Evolutionary conservation across 805 yeast genomes (phyloP), one percentile per base, ranked within the genome.

Genomic region (Lipomyces anomalus): DNA sequence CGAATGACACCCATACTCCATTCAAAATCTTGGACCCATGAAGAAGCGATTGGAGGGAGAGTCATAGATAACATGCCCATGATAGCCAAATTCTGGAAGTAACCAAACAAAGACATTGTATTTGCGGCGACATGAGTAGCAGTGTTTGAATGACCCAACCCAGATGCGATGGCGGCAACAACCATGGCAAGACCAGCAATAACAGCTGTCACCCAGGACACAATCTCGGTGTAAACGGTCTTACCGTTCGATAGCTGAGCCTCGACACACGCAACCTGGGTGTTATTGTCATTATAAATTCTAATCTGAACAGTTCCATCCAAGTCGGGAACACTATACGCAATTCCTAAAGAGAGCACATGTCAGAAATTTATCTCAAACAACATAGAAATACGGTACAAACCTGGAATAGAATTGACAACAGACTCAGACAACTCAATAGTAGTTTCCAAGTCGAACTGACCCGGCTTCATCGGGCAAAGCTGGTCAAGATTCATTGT

Each of bases 61-160:
- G 86, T 76, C 24, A 90, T 97, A 46, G 94, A 96, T 88, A 88
- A 82, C 96, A 92, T 89, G 16, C 95, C 77, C 17, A 90, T 82
- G 48, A 90, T 80, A 18, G 97, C 96, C 57, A 92, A 72, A 46
- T 84, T 79, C 70, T 92, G 99, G 76, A 90, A 92, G 67, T 92
- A 92, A 44, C 88, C 79, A 67, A 92, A 92, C 50, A 92, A 71
- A 1, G 97, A 85, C 61, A 90, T 82, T 16, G 95, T 82, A 68
- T 92, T 92, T 17, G 96, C 84, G n/a, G 97, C 95, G 61, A 92
- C 88, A 63, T 92, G 97, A 2, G 96, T 89, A 2, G 98, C 95
- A 1, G 97, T 90, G 50, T 81, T 79, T 17, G 92, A 80, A 63
- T 89, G 92, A 7, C 97, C 97, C 54, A 83, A 73, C 34, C 88